phyloP scores from a whole-genome alignment of 1,284 basidiomycete genomes.

The Chiua sp. region DNA sequence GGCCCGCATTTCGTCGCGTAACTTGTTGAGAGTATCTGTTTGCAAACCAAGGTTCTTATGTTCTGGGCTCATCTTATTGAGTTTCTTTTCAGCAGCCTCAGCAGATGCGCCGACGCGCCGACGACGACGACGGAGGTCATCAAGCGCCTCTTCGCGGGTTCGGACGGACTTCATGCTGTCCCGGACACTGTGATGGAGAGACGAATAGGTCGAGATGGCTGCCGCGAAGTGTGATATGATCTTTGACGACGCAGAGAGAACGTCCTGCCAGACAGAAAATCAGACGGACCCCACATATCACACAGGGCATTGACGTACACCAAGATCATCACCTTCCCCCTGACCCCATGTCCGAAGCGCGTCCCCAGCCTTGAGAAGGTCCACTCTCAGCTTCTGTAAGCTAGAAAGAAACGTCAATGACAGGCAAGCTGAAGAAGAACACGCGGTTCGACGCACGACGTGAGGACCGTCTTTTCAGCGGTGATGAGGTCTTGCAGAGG shows the following conservation, averaged over 20 bases:
- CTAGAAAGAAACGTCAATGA: constrained; percentile 40
- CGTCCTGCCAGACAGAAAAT: constrained; percentile 59
- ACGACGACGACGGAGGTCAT: constrained; percentile 76
- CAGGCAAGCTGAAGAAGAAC: neutral
- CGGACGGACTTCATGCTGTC: constrained; percentile 81
- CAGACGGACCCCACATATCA: neutral
- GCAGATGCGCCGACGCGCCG: constrained; percentile 74
- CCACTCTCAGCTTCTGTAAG: constrained; percentile 66
- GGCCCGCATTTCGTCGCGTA: constrained; percentile 79
- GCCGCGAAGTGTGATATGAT: constrained; percentile 75
- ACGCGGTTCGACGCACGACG: constrained; percentile 55
- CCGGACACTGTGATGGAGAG: constrained; percentile 77
- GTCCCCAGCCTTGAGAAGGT: constrained; percentile 77
- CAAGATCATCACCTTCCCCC: constrained; percentile 89
- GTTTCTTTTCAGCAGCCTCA: constrained; percentile 89
- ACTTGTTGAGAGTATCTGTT: constrained; percentile 74
- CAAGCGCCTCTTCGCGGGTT: constrained; percentile 84
- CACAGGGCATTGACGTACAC: constrained; percentile 51
- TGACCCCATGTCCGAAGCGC: constrained; percentile 80
- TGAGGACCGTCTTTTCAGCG: constrained; percentile 84
- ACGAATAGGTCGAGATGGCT: constrained; percentile 75
- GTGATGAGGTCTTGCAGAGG: constrained; percentile 89
- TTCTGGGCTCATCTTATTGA: constrained; percentile 90
- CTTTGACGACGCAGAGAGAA: constrained; percentile 73
- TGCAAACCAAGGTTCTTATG: constrained; percentile 86